phyloP scores from a whole-genome alignment of 495 filamentous ascomycete genomes.

The Penicillium atrosanguineum region DNA sequence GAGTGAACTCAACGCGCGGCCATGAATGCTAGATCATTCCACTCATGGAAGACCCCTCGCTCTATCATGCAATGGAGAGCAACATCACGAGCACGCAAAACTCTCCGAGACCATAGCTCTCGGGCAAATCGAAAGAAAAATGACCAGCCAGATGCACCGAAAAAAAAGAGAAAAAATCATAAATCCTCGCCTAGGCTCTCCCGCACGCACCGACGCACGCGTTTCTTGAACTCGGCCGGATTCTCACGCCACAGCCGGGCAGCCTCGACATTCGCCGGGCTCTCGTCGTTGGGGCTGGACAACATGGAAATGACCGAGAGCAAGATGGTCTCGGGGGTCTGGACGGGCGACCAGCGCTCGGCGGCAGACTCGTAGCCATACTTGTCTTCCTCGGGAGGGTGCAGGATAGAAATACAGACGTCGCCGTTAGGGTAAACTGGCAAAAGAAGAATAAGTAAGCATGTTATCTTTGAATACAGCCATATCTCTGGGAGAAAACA shows the following conservation, averaged over 20 bases:
- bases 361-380: conserved; percentile 91
- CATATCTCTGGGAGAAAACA: neutral
- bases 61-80: conserved; percentile 24
- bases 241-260: conserved; percentile 85
- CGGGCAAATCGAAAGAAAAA: conserved; percentile 3
- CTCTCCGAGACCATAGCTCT: neutral
- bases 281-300: conserved; percentile 90
- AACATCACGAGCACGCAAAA: conserved; percentile 9
- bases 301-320: conserved; percentile 92
- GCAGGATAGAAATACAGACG: conserved; percentile 96
- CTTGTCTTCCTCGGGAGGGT: conserved; percentile 93
- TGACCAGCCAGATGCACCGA: conserved; percentile 21
- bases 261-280: conserved; percentile 91
- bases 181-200: conserved; percentile 70
- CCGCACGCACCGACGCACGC: conserved; percentile 74
- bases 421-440: conserved; percentile 80
- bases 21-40: conserved; percentile 13
- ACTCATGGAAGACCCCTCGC: conserved; percentile 10
- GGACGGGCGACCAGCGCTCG: conserved; percentile 96
- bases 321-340: conserved; percentile 93
- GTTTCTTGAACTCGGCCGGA: conserved; percentile 72
- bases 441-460: neutral
- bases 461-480: neutral
- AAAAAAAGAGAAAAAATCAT: conserved; percentile 5
- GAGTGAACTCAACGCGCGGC: neutral